Evolutionary conservation across 2,329 filamentous ascomycete species (phyloP).

Genomic region (Calonectria hawksworthii): DNA sequence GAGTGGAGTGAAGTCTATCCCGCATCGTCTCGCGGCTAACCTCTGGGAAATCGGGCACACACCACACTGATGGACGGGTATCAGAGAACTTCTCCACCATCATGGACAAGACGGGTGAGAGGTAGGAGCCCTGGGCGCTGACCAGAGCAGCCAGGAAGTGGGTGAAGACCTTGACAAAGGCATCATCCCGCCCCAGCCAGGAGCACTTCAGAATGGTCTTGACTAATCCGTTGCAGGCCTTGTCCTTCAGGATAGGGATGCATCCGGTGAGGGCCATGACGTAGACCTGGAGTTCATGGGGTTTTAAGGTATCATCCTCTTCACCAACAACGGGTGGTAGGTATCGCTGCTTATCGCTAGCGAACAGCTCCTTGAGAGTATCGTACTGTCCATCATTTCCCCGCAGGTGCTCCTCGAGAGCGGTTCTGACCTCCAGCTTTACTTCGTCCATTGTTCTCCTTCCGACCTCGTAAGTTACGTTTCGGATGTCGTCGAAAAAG

Average conservation of each 20-base stretch:
- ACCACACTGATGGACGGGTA: conserved; percentile 61
- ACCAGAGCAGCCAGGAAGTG: conserved; percentile 80
- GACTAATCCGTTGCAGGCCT: conserved; percentile 71
- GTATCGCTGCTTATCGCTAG: conserved; percentile 61
- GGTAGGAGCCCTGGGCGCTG: conserved; percentile 85
- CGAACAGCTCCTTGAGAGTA: conserved; percentile 71
- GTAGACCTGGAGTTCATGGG: conserved; percentile 71
- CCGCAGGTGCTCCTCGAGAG: conserved; percentile 69
- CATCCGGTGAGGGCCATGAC: conserved; percentile 74
- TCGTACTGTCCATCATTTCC: conserved; percentile 74
- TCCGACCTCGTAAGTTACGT: conserved; percentile 69
- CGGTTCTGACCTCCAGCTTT: conserved; percentile 67
- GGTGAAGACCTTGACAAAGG: conserved; percentile 76
- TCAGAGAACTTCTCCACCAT: conserved; percentile 83
- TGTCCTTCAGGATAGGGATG: conserved; percentile 70
- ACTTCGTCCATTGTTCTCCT: conserved; percentile 67
- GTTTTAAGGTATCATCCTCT: conserved; percentile 64
- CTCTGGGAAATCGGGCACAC: conserved; percentile 65
- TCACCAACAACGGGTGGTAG: conserved; percentile 56
- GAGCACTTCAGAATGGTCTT: conserved; percentile 71
- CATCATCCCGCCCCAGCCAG: conserved; percentile 75
- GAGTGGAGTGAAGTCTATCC: conserved; percentile 79
- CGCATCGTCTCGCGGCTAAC: conserved; percentile 77
- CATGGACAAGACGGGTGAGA: conserved; percentile 81
- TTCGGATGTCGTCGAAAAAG: conserved; percentile 70